Percentiles rank a stretch among this genome's conserved stretches.
phyloP scores from a whole-genome alignment of 2,329 filamentous ascomycete species.

The Neurospora crassa region DNA sequence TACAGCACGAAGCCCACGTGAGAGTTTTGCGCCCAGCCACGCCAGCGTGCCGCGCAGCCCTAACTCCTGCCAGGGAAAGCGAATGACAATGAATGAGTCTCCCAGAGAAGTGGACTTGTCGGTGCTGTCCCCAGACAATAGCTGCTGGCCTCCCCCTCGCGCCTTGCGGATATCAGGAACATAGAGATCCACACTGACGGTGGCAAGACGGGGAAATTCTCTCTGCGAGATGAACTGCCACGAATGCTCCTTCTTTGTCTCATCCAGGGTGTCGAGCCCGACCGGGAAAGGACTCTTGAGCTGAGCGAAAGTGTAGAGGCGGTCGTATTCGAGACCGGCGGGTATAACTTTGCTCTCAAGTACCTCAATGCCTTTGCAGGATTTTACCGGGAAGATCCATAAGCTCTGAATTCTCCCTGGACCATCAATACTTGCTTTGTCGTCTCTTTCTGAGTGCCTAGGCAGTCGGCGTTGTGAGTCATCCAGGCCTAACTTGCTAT shows the following conservation, averaged over 20 bases:
- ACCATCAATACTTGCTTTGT: not conserved
- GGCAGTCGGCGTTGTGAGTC: conserved; percentile 28
- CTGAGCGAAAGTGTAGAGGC: conserved; percentile 76
- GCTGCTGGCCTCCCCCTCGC: conserved; percentile 29
- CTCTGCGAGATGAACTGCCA: conserved; percentile 68
- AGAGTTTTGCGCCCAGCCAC: conserved; percentile 39
- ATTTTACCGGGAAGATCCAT: conserved; percentile 76
- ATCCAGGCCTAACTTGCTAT: conserved; percentile 36
- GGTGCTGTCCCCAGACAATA: not conserved
- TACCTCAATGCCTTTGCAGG: conserved; percentile 69
- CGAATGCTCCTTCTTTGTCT: conserved; percentile 31
- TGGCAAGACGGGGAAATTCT: conserved; percentile 60
- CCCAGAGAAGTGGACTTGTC: conserved; percentile 19
- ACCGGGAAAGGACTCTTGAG: conserved; percentile 40
- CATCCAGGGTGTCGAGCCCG: conserved; percentile 22
- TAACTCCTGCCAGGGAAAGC: conserved; percentile 50
- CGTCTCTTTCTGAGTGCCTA: conserved; percentile 11
- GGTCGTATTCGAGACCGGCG: conserved; percentile 68
- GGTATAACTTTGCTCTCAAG: conserved; percentile 52
- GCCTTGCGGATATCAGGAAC: conserved; percentile 48
- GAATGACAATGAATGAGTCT: conserved; percentile 54
- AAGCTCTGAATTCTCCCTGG: conserved; percentile 49
- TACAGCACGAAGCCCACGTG: conserved; percentile 35
- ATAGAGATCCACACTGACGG: conserved; percentile 60
- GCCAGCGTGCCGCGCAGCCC: conserved; percentile 39